Evolutionary conservation across 805 yeast genomes (phyloP).

Genomic region (Isabelozyma rhagii): DNA sequence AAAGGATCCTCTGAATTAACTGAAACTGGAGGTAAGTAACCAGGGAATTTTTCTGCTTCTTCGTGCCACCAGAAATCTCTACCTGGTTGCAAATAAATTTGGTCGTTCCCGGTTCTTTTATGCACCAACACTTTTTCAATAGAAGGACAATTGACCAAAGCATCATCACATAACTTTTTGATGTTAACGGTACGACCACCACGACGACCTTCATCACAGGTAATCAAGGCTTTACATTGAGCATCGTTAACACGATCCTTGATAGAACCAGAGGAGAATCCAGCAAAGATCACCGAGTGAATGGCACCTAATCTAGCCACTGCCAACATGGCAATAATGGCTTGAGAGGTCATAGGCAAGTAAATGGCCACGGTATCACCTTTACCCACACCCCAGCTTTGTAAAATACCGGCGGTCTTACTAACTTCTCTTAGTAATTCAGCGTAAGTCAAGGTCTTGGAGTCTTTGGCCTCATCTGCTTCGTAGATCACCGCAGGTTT

Average conservation of each 20-base stretch:
- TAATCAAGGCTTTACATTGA: slow-evolving; percentile 77
- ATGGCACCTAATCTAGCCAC: slow-evolving; percentile 91
- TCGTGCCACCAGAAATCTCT: slow-evolving; percentile 98
- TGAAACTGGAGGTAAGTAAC: slow-evolving; percentile 82
- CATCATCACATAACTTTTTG: slow-evolving; percentile 94
- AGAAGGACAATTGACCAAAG: slow-evolving; percentile 66
- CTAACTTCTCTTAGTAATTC: slow-evolving; percentile 83
- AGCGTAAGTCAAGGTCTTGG: slow-evolving; percentile 74
- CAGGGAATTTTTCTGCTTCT: slow-evolving; percentile 74
- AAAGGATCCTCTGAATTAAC: slow-evolving; percentile 92
- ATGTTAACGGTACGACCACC: slow-evolving; percentile 93
- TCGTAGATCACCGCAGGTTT: slow-evolving; percentile 85
- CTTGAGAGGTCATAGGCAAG: slow-evolving; percentile 97
- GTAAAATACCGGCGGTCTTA: slow-evolving; percentile 79
- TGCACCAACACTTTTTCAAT: slow-evolving; percentile 84
- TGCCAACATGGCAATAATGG: slow-evolving; percentile 90
- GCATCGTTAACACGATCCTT: slow-evolving; percentile 90
- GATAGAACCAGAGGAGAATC: slow-evolving; percentile 90
- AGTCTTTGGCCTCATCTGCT: slow-evolving; percentile 84
- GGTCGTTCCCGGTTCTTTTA: slow-evolving; percentile 78
- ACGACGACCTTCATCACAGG: slow-evolving; percentile 93
- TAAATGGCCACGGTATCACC: slow-evolving; percentile 97
- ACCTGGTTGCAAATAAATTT: slow-evolving; percentile 67
- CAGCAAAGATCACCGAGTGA: slow-evolving; percentile 96
- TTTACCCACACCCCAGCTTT: slow-evolving; percentile 80